Base-by-base conservation (phyloP, 345 rosid species). In the Raphanus sativus region DNA sequence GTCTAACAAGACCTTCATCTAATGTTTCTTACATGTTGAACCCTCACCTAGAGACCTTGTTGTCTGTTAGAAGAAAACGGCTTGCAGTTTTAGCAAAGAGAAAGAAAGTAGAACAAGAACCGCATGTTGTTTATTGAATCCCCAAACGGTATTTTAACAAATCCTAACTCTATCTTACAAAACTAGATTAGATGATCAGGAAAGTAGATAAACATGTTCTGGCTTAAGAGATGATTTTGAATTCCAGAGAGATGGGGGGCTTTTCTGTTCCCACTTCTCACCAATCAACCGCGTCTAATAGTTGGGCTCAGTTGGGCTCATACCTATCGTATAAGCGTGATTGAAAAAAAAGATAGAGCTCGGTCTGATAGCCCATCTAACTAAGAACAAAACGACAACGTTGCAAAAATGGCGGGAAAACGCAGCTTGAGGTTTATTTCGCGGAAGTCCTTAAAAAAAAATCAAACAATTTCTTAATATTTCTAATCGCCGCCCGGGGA, bases 381-480 rank as follows among this genome's bases (percentile, higher is more conserved):
- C 0, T 21, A 21, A 21, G 1, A 8, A 11, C 3, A 1, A 70
- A 77, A 70, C 66, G 66, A 0, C 13, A 9, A 0, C 67, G 73
- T 67, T 40, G 2, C 4, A 0, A 54, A 70, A 38, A 13, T 64
- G 75, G 80, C 76, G 81, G 81, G 81, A 40, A 65, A 69, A 56
- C 7, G 0, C n/a, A 67, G 48, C 2, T 26, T 29, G 24, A 66
- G 21, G n/a, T 68, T 76, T 24, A 24, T 33, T 38, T 83, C 82
- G 82, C 76, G 71, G 78, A 78, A 60, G 38, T 64, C 11, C 21
- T 55, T 56, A 6, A 62, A 8, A 21, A 17, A 52, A 17, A 69
- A n/a, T 48, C 16, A 6, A 13, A 5, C 54, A 6, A 6, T 66
- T 63, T 0, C 0, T 8, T 24, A 8, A 58, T 0, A n/a, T n/a